Evolutionary conservation across 1,139 yeast genomes (phyloP).

Genomic region (Yamadazyma mexicana): DNA sequence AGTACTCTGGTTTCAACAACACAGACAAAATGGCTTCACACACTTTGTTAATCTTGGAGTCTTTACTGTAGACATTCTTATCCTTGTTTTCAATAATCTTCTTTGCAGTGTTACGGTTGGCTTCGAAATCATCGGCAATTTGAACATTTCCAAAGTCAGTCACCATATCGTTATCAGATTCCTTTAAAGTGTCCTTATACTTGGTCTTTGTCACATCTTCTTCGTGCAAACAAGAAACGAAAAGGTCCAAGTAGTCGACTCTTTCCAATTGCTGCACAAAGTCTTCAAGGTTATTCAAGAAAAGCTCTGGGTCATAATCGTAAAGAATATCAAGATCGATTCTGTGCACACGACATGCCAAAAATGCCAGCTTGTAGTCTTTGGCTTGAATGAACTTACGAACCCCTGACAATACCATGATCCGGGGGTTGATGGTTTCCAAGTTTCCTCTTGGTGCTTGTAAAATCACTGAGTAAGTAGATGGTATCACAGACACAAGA

Average conservation of each 20-base stretch:
- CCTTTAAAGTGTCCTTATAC: conserved; percentile 68
- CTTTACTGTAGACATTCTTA: conserved; percentile 28
- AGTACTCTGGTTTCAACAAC: conserved; percentile 52
- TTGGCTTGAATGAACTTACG: conserved; percentile 61
- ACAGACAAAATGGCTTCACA: conserved; percentile 70
- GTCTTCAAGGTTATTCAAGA: conserved; percentile 60
- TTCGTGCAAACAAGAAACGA: conserved; percentile 80
- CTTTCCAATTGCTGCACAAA: conserved; percentile 71
- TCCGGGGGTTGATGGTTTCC: conserved; percentile 91
- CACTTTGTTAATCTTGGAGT: conserved; percentile 71
- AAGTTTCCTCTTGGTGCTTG: conserved; percentile 97
- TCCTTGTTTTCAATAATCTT: conserved; percentile 29
- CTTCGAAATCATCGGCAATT: conserved; percentile 8
- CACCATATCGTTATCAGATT: conserved; percentile 15
- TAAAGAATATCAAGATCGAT: conserved; percentile 86
- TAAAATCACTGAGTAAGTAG: conserved; percentile 76
- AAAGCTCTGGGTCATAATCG: conserved; percentile 78
- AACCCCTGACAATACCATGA: conserved; percentile 85
- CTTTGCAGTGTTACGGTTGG: conserved; percentile 8
- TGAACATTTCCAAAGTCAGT: conserved; percentile 7
- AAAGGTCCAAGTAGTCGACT: conserved; percentile 80
- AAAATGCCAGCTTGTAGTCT: conserved; percentile 70
- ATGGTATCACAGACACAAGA: conserved; percentile 77
- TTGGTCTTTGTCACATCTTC: conserved; percentile 85
- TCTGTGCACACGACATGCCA: conserved; percentile 85